Evolutionary conservation across 108 stramenopile species (phyloP).

Genomic region (Cyclotella baltica): DNA sequence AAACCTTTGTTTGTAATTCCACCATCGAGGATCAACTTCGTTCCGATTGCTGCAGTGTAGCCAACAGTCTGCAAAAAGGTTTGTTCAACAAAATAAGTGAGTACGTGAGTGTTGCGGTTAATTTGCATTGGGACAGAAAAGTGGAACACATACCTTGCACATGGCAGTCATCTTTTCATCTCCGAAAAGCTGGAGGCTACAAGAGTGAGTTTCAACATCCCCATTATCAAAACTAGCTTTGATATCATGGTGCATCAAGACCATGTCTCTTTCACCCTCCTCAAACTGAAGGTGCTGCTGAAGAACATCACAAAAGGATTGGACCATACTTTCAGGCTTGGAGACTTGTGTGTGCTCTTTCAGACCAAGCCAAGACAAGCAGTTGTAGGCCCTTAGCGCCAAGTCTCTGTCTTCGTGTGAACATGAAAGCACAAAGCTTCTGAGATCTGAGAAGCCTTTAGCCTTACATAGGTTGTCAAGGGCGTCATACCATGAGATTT

Average conservation of each 20-base stretch:
- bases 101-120: too few species aligned
- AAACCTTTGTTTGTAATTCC: slow-evolving; percentile 31
- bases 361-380: slow-evolving; percentile 59
- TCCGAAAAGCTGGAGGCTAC: slow-evolving; percentile 66
- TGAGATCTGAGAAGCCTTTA: slow-evolving; percentile 34
- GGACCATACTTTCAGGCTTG: slow-evolving; percentile 55
- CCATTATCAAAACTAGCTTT: slow-evolving; percentile 64
- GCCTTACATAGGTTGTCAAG: slow-evolving; percentile 25
- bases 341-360: slow-evolving; percentile 32
- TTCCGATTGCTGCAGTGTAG: slow-evolving; percentile 68
- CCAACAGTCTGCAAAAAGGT: slow-evolving; percentile 59
- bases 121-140: not conserved
- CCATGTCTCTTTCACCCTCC: slow-evolving; percentile 72
- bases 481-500: slow-evolving; percentile 51
- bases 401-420: slow-evolving; percentile 47
- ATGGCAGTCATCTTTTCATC: slow-evolving; percentile 71
- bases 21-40: slow-evolving; percentile 67
- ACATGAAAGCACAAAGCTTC: slow-evolving; percentile 56
- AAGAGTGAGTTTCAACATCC: slow-evolving; percentile 55
- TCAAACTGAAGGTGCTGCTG: slow-evolving; percentile 56
- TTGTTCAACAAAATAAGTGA: not conserved
- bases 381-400: slow-evolving; percentile 41
- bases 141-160: slow-evolving; percentile 49
- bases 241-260: slow-evolving; percentile 76
- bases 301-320: slow-evolving; percentile 65